Base-by-base conservation (phyloP, 176 grass and related monocot species). In the Oryza nivara region DNA sequence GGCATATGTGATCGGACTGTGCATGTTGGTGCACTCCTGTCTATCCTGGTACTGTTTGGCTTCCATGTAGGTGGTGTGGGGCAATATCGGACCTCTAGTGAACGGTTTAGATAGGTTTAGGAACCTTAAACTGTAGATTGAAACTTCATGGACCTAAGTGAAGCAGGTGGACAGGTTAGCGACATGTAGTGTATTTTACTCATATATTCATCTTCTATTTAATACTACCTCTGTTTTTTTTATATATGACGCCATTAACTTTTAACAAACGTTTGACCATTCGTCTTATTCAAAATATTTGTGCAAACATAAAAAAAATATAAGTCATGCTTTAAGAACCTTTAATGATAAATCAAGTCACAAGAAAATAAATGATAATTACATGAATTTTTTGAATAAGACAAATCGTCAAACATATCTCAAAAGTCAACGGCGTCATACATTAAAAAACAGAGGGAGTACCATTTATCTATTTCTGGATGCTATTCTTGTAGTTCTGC, bases 391-490 rank as follows among this genome's bases (percentile, higher is more conserved):
- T 38, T 38, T 38, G 5, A 38, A 38, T 38, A 38, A 38, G 36
- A 6, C 5, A 1, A 38, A 38, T 38, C 5, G 5, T 38, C 36
- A 38, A 38, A 38, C 36, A 6, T 38, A 38, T 38, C 36, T 38
- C 36, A 5, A 38, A 38, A 38, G 36, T 38, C 36, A 38, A 38
- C 5, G 0, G 36, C 6, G 36, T 38, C 36, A 38, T 38, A 38
- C 36, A 38, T 38, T 38, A 38, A 38, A 7, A 38, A 38, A 38
- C 5, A 38, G 0, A 38, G 36, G 0, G 36, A 38, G 0, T 38
- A 19, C 10, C 19, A 22, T 83, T 83, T 79, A 43, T 58, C 67
- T 88, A 77, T 34, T 49, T 20, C 58, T 28, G 67, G 72, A 58
- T 60, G 58, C 73, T 76, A 81, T 66, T 85, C 15, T 51, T 77